Conservation (phyloP, 1,284 basidiomycete genomes). For the Leccinum colubrinum region DNA sequence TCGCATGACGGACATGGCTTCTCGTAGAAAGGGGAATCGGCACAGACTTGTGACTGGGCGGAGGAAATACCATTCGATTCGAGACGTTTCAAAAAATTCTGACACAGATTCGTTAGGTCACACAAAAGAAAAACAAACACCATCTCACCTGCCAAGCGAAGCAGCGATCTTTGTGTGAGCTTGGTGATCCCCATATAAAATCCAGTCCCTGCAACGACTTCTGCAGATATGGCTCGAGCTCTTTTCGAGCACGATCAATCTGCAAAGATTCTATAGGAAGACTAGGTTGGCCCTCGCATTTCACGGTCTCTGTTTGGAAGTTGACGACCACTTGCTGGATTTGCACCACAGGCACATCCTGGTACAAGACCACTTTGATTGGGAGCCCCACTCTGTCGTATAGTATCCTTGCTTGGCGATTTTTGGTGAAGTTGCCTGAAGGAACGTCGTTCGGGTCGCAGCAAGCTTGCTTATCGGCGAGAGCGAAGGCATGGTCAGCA, state of each 20-base stretch:
- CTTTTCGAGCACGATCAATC: not conserved
- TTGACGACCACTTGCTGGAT: not conserved
- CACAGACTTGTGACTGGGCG: not conserved
- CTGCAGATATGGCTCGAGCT: not conserved
- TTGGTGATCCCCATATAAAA: not conserved
- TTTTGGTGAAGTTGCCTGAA: too few relatives aligned
- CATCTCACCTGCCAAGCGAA: not conserved
- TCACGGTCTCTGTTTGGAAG: not conserved
- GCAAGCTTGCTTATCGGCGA: too few relatives aligned
- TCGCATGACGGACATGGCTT: slow-evolving; percentile 18
- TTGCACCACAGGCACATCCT: not conserved
- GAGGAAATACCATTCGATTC: not conserved
- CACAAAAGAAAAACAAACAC: not conserved
- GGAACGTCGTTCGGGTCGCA: too few relatives aligned
- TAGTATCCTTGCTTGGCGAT: too few relatives aligned
- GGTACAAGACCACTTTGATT: not conserved
- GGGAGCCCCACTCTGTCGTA: too few relatives aligned
- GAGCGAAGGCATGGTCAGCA: too few relatives aligned
- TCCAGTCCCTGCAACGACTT: not conserved
- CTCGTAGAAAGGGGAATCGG: not conserved
- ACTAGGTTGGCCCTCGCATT: not conserved
- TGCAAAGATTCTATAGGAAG: not conserved
- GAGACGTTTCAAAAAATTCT: not conserved
- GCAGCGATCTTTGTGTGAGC: too few relatives aligned
- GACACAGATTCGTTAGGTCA: too few relatives aligned